Evolutionary conservation across 2,329 filamentous ascomycete species (phyloP).

Genomic region (Phyllosticta capitalensis): DNA sequence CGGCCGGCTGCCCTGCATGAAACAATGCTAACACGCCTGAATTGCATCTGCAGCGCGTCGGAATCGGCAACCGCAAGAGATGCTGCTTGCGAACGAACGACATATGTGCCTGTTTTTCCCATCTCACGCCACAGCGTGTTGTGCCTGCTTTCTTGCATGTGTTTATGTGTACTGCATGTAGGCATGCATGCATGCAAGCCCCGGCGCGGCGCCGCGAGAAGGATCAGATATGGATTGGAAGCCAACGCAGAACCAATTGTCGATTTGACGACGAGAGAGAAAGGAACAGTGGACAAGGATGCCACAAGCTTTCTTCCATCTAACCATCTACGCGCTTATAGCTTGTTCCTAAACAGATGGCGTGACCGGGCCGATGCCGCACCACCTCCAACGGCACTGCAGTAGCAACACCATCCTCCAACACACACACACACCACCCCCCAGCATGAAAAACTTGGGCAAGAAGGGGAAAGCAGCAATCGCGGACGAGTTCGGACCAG

Average conservation of each 20-base stretch:
- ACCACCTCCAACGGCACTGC: neutral
- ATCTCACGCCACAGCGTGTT: neutral
- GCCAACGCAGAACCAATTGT: neutral
- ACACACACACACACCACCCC: neutral
- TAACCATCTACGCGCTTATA: no score
- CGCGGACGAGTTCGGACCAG: no score
- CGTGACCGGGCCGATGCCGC: no score
- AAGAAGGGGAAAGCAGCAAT: no score
- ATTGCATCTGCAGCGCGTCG: neutral
- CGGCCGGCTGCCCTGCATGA: neutral
- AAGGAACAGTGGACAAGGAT: neutral
- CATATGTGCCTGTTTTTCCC: no score
- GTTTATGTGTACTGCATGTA: neutral
- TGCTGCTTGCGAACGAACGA: neutral
- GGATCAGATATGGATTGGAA: no score
- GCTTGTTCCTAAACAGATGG: no score
- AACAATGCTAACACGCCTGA: neutral
- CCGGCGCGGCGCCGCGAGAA: no score
- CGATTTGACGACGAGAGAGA: neutral
- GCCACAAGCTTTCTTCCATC: no score
- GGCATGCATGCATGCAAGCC: neutral
- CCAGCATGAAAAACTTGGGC: neutral
- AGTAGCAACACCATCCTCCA: neutral
- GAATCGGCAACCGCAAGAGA: neutral
- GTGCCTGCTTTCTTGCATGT: neutral